phyloP scores from a whole-genome alignment of 768 basidiomycete genomes.

The Rhodotorula diobovata region DNA sequence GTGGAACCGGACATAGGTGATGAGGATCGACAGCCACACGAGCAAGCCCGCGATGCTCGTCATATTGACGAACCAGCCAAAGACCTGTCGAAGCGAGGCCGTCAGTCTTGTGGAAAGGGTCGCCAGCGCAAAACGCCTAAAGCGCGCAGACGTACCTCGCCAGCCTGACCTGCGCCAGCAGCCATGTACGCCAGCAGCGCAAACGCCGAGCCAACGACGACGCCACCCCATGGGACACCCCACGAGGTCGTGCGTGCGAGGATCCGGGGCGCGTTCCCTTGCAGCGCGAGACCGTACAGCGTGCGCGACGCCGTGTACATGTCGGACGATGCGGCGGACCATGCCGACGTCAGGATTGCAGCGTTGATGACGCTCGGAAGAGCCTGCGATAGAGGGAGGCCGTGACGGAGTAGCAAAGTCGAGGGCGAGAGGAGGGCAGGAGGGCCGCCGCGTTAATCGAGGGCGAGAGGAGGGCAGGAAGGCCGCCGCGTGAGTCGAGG shows the following conservation, averaged over 20 bases:
- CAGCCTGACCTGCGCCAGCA: conserved; percentile 17
- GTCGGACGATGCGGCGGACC: conserved; percentile 45
- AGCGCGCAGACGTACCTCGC: conserved; percentile 49
- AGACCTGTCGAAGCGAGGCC: neutral
- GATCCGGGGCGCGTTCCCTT: conserved; percentile 47
- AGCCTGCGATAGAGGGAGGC: conserved; percentile 8
- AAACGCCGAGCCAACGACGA: conserved; percentile 43
- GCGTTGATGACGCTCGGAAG: conserved; percentile 49
- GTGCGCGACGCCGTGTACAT: conserved; percentile 46
- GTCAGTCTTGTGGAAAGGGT: too few species aligned
- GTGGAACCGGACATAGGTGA: conserved; percentile 78
- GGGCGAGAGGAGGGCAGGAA: too few species aligned
- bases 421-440: neutral
- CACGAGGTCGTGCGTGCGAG: conserved; percentile 45
- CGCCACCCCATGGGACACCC: conserved; percentile 46
- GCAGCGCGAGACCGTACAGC: conserved; percentile 47
- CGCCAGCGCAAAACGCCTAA: neutral
- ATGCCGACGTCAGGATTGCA: conserved; percentile 48
- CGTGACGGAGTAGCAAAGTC: too few species aligned
- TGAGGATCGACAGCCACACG: conserved; percentile 72
- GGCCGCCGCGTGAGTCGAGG: too few species aligned
- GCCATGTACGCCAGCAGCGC: conserved; percentile 36
- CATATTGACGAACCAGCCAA: conserved; percentile 44
- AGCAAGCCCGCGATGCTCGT: conserved; percentile 51
- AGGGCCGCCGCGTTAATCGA: too few species aligned